Evolutionary conservation across 768 basidiomycete genomes (phyloP).

Genomic region (Pleurotus djamor): DNA sequence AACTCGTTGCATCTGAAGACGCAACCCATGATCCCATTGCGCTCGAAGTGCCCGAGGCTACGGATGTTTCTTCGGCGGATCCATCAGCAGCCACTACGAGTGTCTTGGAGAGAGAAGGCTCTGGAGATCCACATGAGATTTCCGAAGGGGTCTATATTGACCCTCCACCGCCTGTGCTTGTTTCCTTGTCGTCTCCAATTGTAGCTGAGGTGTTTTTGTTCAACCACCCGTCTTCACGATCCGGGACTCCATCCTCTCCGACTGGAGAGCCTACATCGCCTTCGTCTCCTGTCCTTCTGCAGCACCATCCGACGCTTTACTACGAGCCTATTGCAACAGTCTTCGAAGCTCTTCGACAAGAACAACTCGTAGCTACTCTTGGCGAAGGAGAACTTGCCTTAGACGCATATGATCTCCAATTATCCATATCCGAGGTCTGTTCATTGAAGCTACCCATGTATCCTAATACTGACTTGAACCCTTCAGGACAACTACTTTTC

Average conservation of each 20-base stretch:
- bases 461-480: slow-evolving; percentile 4
- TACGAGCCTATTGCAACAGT: slow-evolving; percentile 72
- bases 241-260: slow-evolving; percentile 22
- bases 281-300: slow-evolving; percentile 49
- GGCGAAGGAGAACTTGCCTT: slow-evolving; percentile 63
- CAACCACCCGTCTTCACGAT: slow-evolving; percentile 40
- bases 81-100: neutral
- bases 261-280: slow-evolving; percentile 8
- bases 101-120: neutral
- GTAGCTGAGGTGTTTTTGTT: slow-evolving; percentile 49
- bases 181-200: slow-evolving; percentile 36
- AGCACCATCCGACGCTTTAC: slow-evolving; percentile 66
- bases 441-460: neutral
- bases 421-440: slow-evolving; percentile 64
- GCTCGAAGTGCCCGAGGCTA: neutral
- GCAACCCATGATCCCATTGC: no score
- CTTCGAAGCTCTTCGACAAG: slow-evolving; percentile 71
- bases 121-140: slow-evolving; percentile 52
- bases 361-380: slow-evolving; percentile 49
- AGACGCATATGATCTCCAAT: slow-evolving; percentile 67
- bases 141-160: slow-evolving; percentile 73
- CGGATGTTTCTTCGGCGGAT: neutral
- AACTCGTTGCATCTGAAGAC: no score
- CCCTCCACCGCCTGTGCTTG: slow-evolving; percentile 67
- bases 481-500: slow-evolving; percentile 66